Percentiles rank a stretch among this genome's conserved stretches.
Evolutionary conservation across 192 early-diverging fungal genomes (phyloP).

Genomic region (Backusella mclennaniae): DNA sequence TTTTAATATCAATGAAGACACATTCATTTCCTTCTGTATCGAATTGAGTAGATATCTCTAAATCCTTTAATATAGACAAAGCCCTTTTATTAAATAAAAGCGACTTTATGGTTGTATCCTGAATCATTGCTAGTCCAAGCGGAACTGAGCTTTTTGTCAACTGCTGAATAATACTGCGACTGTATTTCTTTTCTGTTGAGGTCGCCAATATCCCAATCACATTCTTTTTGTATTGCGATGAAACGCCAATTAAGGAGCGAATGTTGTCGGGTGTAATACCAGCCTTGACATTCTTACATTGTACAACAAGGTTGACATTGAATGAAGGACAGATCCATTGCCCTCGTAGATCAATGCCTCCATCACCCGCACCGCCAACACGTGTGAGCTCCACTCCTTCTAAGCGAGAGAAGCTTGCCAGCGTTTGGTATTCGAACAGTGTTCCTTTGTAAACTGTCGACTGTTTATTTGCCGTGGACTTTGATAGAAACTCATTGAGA

Average conservation of each 20-base stretch:
- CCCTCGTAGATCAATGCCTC: constrained; percentile 27
- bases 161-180: constrained; percentile 2
- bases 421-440: constrained; percentile 19
- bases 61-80: constrained; percentile 5
- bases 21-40: constrained; percentile 5
- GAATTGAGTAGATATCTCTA: constrained; percentile 10
- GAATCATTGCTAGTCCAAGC: constrained; percentile 19
- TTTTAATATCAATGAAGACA: constrained; percentile 4
- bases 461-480: not conserved
- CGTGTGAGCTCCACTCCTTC: constrained; percentile 18
- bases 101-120: constrained; percentile 13
- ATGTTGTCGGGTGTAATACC: constrained; percentile 24
- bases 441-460: constrained; percentile 20
- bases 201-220: constrained; percentile 24
- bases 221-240: not conserved
- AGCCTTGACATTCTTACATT: constrained; percentile 23
- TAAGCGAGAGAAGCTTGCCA: not conserved
- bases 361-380: constrained; percentile 18
- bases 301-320: constrained; percentile 10
- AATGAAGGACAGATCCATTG: not conserved
- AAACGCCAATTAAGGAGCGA: constrained; percentile 13
- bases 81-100: constrained; percentile 21
- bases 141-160: constrained; percentile 16
- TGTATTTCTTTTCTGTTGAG: constrained; percentile 1
- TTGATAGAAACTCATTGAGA: not conserved